Evolutionary conservation across 2,329 filamentous ascomycete species (phyloP).

Genomic region (Zalaria sp.): DNA sequence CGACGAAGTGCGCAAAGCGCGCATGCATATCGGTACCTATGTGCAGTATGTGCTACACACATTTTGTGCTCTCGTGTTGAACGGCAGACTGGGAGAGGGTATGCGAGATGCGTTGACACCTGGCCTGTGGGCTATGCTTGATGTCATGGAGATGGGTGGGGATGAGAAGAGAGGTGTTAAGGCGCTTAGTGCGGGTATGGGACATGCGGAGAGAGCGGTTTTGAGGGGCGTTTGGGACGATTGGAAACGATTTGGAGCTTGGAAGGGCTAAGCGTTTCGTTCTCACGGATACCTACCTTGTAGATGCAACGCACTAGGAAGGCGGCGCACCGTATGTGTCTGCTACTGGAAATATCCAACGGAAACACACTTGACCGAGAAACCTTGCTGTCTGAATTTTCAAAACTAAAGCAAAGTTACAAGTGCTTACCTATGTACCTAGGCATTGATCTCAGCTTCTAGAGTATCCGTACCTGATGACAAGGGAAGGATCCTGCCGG

Average conservation of each 20-base stretch:
- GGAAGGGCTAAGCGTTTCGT: slow-evolving; percentile 5
- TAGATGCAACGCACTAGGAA: no score
- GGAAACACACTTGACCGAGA: no score
- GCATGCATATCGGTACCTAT: slow-evolving; percentile 42
- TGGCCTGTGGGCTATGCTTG: slow-evolving; percentile 38
- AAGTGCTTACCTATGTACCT: no score
- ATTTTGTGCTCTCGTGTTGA: slow-evolving; percentile 40
- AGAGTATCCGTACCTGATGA: no score
- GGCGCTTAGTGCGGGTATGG: slow-evolving; percentile 36
- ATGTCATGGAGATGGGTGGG: slow-evolving; percentile 28
- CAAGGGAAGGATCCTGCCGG: no score
- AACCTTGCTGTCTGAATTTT: no score
- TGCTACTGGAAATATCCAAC: no score
- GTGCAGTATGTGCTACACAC: slow-evolving; percentile 43
- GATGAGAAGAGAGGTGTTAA: slow-evolving; percentile 32
- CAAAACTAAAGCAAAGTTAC: no score
- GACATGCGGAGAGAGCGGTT: slow-evolving; percentile 36
- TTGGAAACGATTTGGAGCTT: slow-evolving; percentile 23
- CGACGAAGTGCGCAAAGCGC: slow-evolving; percentile 45
- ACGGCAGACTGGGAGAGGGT: slow-evolving; percentile 31
- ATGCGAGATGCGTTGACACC: slow-evolving; percentile 39
- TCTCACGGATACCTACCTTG: no score
- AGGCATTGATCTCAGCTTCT: no score
- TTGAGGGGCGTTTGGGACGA: slow-evolving; percentile 40
- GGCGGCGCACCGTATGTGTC: no score